Conservation (phyloP, 805 yeast genomes). For the Yamadazyma sp. region DNA sequence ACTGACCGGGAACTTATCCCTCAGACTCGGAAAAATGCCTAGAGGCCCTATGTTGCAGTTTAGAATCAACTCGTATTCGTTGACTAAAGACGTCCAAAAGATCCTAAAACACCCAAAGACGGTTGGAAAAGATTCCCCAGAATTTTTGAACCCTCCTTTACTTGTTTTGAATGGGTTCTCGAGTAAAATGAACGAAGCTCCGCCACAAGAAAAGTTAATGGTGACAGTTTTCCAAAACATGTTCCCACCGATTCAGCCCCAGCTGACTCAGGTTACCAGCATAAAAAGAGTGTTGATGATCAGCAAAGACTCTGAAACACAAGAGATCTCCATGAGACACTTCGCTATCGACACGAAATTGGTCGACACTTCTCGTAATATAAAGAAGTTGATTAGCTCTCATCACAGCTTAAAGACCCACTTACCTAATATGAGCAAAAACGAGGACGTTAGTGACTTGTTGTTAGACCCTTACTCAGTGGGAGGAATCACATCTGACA, state of each 20-base stretch:
- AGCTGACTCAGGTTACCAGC: constrained; percentile 65
- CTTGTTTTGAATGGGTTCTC: constrained; percentile 88
- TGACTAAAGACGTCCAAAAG: constrained; percentile 75
- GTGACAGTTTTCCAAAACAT: constrained; percentile 92
- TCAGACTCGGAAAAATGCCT: constrained; percentile 85
- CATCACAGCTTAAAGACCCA: constrained; percentile 59
- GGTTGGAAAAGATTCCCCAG: constrained; percentile 59
- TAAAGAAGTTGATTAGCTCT: constrained; percentile 66
- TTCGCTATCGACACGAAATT: constrained; percentile 83
- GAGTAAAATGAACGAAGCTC: constrained; percentile 59
- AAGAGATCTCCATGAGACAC: constrained; percentile 81
- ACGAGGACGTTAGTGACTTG: constrained; percentile 77
- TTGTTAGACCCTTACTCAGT: constrained; percentile 80
- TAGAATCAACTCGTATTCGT: constrained; percentile 70
- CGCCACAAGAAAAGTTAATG: constrained; percentile 72
- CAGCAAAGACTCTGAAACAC: constrained; percentile 68
- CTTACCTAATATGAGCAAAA: constrained; percentile 67
- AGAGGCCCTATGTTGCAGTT: constrained; percentile 93
- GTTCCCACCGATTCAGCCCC: constrained; percentile 94
- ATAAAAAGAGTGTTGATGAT: constrained; percentile 85
- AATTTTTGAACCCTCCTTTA: constrained; percentile 78
- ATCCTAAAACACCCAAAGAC: constrained; percentile 79
- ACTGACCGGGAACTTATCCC: constrained; percentile 72
- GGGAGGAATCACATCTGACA: constrained; percentile 82
- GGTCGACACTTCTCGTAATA: constrained; percentile 72